phyloP scores from a whole-genome alignment of 2,329 filamentous ascomycete genomes.

The Thielaviopsis punctulata region DNA sequence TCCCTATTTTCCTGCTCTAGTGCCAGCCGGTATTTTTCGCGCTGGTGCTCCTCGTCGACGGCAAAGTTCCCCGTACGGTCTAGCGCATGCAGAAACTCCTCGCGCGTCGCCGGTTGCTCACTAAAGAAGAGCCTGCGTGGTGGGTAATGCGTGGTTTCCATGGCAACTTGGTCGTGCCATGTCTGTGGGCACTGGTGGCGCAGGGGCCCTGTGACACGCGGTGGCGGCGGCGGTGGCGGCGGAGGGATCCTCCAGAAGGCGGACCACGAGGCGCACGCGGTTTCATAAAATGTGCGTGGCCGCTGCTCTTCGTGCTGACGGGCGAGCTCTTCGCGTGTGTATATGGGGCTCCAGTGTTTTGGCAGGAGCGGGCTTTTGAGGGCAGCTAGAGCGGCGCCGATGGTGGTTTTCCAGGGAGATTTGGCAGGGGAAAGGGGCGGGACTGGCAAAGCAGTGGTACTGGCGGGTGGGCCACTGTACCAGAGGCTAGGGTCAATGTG shows the following conservation, averaged over 20 bases:
- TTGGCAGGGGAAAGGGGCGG: not conserved
- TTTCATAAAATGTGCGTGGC: not conserved
- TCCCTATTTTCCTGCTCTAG: too few species aligned
- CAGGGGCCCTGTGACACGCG: too few species aligned
- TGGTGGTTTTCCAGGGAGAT: not conserved
- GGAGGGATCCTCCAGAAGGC: not conserved
- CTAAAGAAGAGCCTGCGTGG: not conserved
- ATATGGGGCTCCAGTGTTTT: slow-evolving; percentile 2
- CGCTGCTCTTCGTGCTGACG: slow-evolving; percentile 7
- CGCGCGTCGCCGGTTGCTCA: not conserved
- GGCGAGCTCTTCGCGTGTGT: slow-evolving; percentile 1
- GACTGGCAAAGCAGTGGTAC: too few species aligned
- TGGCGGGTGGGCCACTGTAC: not conserved
- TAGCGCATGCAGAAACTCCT: not conserved
- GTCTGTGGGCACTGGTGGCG: not conserved
- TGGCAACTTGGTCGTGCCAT: not conserved
- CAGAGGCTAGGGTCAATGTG: slow-evolving; percentile 5
- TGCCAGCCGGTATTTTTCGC: too few species aligned
- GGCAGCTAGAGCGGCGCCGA: not conserved
- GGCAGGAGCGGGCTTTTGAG: not conserved
- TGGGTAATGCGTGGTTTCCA: not conserved
- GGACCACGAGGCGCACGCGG: not conserved
- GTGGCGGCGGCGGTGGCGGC: too few species aligned
- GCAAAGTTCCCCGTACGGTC: not conserved
- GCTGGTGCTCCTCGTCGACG: not conserved